phyloP scores from a whole-genome alignment of 2,329 filamentous ascomycete species.

The Fonsecaea multimorphosa region DNA sequence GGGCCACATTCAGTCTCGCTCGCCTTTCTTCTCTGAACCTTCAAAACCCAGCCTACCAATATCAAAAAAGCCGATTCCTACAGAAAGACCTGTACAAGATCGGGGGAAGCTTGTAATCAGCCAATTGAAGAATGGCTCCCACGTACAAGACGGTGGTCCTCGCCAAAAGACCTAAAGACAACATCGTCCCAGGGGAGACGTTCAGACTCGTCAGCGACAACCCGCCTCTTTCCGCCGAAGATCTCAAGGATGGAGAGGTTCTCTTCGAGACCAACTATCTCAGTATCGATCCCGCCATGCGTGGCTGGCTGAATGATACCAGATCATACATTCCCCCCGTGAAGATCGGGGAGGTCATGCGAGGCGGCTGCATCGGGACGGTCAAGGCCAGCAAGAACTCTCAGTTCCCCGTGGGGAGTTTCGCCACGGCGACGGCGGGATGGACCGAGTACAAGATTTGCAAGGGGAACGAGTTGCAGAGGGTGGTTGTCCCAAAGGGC shows the following conservation, averaged over 20 bases:
- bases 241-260: slow-evolving; percentile 67
- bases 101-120: not conserved
- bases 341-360: slow-evolving; percentile 71
- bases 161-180: slow-evolving; percentile 65
- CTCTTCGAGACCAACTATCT: slow-evolving; percentile 67
- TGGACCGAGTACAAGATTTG: slow-evolving; percentile 72
- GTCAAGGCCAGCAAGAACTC: slow-evolving; percentile 66
- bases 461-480: slow-evolving; percentile 57
- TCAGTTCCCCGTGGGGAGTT: slow-evolving; percentile 62
- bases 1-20: not conserved
- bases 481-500: slow-evolving; percentile 53
- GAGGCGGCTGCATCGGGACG: slow-evolving; percentile 65
- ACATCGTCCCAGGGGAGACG: slow-evolving; percentile 69
- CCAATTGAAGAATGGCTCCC: slow-evolving; percentile 22
- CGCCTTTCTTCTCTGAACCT: not conserved
- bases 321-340: slow-evolving; percentile 73
- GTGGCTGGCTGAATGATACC: slow-evolving; percentile 67
- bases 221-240: slow-evolving; percentile 52
- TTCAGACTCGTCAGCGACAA: slow-evolving; percentile 61
- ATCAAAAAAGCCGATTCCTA: not conserved
- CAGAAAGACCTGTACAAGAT: not conserved
- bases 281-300: slow-evolving; percentile 77
- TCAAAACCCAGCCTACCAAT: not conserved
- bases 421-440: slow-evolving; percentile 62
- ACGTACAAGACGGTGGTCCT: slow-evolving; percentile 61